Percentiles rank a stretch among this genome's conserved stretches.
phyloP scores from a whole-genome alignment of 805 yeast species.

The Candida golubevii region DNA sequence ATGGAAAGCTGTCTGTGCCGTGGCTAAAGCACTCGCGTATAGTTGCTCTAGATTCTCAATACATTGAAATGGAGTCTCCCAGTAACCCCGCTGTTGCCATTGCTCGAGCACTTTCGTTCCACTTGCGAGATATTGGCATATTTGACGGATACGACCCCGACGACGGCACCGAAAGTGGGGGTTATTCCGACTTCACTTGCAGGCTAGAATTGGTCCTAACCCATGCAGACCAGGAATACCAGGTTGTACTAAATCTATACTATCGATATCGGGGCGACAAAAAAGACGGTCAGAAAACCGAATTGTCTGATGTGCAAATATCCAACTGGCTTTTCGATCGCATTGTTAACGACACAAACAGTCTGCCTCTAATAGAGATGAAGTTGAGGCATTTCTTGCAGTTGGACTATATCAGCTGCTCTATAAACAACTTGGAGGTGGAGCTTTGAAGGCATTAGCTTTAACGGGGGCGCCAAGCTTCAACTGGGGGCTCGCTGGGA shows the following conservation, averaged over 20 bases:
- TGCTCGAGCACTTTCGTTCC: slow-evolving; percentile 14
- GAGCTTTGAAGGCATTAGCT: slow-evolving; percentile 5
- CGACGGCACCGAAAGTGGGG: slow-evolving; percentile 8
- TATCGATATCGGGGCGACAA: slow-evolving; percentile 8
- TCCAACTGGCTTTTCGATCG: slow-evolving; percentile 13
- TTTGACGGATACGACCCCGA: slow-evolving; percentile 14
- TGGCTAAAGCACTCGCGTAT: slow-evolving; percentile 12
- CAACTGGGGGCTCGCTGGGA: slow-evolving; percentile 5
- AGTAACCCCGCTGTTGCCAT: slow-evolving; percentile 10
- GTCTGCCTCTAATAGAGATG: slow-evolving; percentile 12
- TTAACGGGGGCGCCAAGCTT: neutral
- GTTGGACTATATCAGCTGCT: slow-evolving; percentile 8
- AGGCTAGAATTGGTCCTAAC: slow-evolving; percentile 8
- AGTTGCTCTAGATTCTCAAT: slow-evolving; percentile 9
- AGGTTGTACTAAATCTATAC: slow-evolving; percentile 6
- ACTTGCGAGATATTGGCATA: slow-evolving; percentile 12
- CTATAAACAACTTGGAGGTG: slow-evolving; percentile 13
- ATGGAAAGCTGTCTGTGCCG: slow-evolving; percentile 5
- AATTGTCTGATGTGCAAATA: slow-evolving; percentile 10
- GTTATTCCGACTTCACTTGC: slow-evolving; percentile 8
- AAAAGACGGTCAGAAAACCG: slow-evolving; percentile 1
- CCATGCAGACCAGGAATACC: slow-evolving; percentile 4
- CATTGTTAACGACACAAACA: slow-evolving; percentile 9
- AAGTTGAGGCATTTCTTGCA: slow-evolving; percentile 11
- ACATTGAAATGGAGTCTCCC: slow-evolving; percentile 12